Evolutionary conservation across 208 protist genomes (phyloP), one percentile per base, ranked within the genome.

Genomic region (Willaertia magna): DNA sequence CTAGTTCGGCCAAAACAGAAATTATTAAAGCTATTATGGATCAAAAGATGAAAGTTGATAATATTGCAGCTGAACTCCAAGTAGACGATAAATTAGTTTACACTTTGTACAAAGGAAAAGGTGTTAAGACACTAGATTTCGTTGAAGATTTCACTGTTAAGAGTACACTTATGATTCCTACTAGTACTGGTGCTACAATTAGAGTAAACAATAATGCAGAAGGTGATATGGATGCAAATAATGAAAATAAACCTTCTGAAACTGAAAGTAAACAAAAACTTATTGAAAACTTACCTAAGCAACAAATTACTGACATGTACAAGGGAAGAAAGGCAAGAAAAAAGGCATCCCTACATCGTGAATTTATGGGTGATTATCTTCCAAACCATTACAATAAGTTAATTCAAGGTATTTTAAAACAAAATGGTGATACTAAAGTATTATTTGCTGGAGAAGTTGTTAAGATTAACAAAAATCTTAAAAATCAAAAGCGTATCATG

Each of bases 51-150:
- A 49, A 55, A 47, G 11, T 83, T 14, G 18, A 40, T n/a, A 42
- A 42, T 26, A 39, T 1, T n/a, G 4, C 20, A 49, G 22, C 55
- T 26, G 46, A 51, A 43, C 18, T 83, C 4, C 78, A 83, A 42
- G 78, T 83, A 0, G 78, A 83, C 22, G 46, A 83, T 40, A 83
- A 83, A 55, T 12, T 55, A 14, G 43, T 83, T 1, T 83, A 83
- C 26, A 55, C 46, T 6, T 11, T 47, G 22, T 12, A 34, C 40
- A 55, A 42, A 39, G 30, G 30, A 20, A 55, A 39, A 14, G 78
- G 78, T 55, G 43, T 83, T n/a, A 49, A 42, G 26, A 83, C 78
- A 11, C 9, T 83, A 59, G 78, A 83, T 26, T 83, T 83, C 46
- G 16, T 55, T 43, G 78, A 83, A 22, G 78, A 83, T 83, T 43